phyloP scores from a whole-genome alignment of 2,329 filamentous ascomycete genomes.

The Sarocladiaceae sp. region DNA sequence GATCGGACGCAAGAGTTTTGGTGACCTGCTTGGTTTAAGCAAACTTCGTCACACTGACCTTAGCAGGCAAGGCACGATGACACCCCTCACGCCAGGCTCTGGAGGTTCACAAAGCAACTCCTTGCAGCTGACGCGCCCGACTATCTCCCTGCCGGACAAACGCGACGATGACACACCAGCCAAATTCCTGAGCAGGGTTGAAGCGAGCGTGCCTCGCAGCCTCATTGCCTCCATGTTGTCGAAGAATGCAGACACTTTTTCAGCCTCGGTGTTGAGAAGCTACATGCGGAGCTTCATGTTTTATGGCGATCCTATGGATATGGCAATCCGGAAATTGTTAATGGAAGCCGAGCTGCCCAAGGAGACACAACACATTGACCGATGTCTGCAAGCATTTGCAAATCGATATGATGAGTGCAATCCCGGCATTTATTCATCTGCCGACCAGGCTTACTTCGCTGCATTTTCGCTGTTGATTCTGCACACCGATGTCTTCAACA shows the following conservation, averaged over 20 bases:
- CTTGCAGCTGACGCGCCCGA: slow-evolving; percentile 70
- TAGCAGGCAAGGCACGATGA: slow-evolving; percentile 63
- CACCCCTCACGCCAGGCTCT: slow-evolving; percentile 65
- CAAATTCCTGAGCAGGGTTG: slow-evolving; percentile 79
- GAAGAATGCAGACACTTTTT: slow-evolving; percentile 82
- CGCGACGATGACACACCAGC: slow-evolving; percentile 86
- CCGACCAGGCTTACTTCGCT: slow-evolving; percentile 97
- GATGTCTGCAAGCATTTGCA: slow-evolving; percentile 88
- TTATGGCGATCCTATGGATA: slow-evolving; percentile 96
- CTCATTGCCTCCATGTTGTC: slow-evolving; percentile 81
- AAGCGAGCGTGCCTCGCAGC: slow-evolving; percentile 74
- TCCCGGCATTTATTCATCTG: slow-evolving; percentile 84
- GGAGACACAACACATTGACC: slow-evolving; percentile 96
- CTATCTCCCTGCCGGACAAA: slow-evolving; percentile 68
- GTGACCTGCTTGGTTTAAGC: slow-evolving; percentile 76
- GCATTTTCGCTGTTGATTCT: slow-evolving; percentile 95
- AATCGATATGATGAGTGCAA: slow-evolving; percentile 98
- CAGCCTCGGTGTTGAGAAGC: slow-evolving; percentile 76
- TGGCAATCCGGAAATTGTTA: slow-evolving; percentile 90
- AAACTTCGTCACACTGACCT: slow-evolving; percentile 78
- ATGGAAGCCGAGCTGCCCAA: slow-evolving; percentile 97
- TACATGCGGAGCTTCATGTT: slow-evolving; percentile 96
- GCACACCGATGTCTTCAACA: slow-evolving; percentile 99
- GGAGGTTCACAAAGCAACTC: slow-evolving; percentile 78
- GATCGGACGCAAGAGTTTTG: slow-evolving; percentile 89